These are phyloP conservation scores for Tricholoma saponaceum DNA, from an alignment of 768 basidiomycete genomes.

Conservation along the genomic window DNA sequence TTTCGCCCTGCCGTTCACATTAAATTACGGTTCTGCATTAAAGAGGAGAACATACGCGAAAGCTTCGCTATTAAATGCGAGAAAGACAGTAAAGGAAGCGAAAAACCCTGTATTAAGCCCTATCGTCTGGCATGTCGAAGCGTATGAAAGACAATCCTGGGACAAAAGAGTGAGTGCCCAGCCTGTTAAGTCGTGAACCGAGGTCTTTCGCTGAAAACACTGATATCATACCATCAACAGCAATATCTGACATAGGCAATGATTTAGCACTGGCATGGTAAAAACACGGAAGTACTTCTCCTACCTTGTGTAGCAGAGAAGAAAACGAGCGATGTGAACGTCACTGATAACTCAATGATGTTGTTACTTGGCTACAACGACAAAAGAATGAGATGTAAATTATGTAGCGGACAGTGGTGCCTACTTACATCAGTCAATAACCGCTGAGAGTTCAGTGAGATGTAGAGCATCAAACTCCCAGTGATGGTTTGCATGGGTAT, in stretches of 20 bases:
- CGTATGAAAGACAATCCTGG: conserved; percentile 90
- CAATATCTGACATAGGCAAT: conserved; percentile 67
- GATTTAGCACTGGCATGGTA: conserved; percentile 13
- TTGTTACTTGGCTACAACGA: conserved; percentile 71
- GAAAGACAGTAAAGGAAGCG: conserved; percentile 93
- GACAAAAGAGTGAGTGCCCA: conserved; percentile 87
- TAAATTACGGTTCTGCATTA: background rate
- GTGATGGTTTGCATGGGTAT: conserved; percentile 94
- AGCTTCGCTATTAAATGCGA: conserved; percentile 92
- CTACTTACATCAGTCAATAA: conserved; percentile 72
- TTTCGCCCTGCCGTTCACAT: conserved; percentile 41
- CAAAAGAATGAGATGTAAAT: conserved; percentile 11
- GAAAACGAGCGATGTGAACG: conserved; percentile 88
- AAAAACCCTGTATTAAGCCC: conserved; percentile 96
- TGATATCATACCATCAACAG: conserved; percentile 78
- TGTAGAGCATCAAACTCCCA: conserved; percentile 76
- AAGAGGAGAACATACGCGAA: conserved; percentile 58
- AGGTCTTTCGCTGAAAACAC: background rate
- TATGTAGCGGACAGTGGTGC: conserved; percentile 1
- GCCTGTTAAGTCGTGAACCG: conserved; percentile 31
- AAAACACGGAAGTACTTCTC: conserved; percentile 10
- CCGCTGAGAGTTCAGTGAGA: conserved; percentile 69
- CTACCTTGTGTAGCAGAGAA: conserved; percentile 96
- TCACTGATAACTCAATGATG: conserved; percentile 68
- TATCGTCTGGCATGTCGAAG: conserved; percentile 97